A percentile compares a stretch with the other conserved stretches of the same genome.
These are phyloP conservation scores for Fibroporia radiculosa DNA, from an alignment of 768 basidiomycete species.

Conservation along the genomic window DNA sequence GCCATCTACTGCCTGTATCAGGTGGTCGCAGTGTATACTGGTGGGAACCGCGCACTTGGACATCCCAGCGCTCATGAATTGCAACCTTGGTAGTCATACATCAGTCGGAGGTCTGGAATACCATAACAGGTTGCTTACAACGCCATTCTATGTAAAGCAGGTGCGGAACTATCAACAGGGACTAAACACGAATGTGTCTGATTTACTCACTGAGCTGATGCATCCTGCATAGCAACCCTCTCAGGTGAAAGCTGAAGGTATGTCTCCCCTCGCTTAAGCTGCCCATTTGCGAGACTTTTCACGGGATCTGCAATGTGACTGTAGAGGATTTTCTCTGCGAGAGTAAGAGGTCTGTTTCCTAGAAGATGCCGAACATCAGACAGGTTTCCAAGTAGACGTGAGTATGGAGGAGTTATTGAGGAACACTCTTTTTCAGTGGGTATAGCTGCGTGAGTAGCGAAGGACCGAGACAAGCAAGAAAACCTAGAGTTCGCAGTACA, in stretches of 20 bases:
- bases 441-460: constrained; percentile 35
- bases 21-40: constrained; percentile 96
- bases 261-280: constrained; percentile 72
- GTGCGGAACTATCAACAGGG: background rate
- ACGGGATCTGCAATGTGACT: constrained; percentile 82
- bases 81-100: constrained; percentile 46
- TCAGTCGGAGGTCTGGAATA: background rate
- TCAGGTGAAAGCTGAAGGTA: constrained; percentile 90
- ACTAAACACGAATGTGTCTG: background rate
- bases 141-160: constrained; percentile 57
- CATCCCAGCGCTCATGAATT: constrained; percentile 97
- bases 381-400: constrained; percentile 61
- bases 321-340: constrained; percentile 98
- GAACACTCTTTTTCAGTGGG: constrained; percentile 52
- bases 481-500: too few species aligned
- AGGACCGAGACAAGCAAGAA: too few species aligned
- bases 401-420: constrained; percentile 83
- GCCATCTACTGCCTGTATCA: constrained; percentile 90
- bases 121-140: constrained; percentile 38
- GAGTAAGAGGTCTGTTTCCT: constrained; percentile 68
- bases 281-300: constrained; percentile 53
- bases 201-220: constrained; percentile 69
- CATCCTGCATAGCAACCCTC: constrained; percentile 97
- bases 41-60: constrained; percentile 76
- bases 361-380: constrained; percentile 61